phyloP scores from a whole-genome alignment of 208 protist genomes.

The Crithidia bombi region DNA sequence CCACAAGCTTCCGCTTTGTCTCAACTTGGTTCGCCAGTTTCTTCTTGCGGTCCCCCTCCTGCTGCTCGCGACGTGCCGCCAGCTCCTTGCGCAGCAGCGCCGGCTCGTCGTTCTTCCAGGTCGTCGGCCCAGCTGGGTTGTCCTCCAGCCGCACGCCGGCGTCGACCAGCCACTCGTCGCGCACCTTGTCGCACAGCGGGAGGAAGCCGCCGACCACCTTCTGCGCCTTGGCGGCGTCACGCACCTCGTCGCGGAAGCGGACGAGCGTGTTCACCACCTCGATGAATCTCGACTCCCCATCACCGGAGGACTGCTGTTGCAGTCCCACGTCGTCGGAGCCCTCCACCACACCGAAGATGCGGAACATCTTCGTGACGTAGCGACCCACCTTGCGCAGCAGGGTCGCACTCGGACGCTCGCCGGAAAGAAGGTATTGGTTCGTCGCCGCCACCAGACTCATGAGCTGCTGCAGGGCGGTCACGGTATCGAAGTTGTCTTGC shows the following conservation, averaged over 20 bases:
- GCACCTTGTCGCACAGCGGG: constrained; percentile 73
- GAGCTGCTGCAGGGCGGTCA: constrained; percentile 69
- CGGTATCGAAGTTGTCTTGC: constrained; percentile 96
- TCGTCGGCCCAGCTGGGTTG: constrained; percentile 63
- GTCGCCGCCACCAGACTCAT: constrained; percentile 72
- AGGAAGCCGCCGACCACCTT: constrained; percentile 58
- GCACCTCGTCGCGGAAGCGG: constrained; percentile 77
- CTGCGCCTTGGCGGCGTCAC: constrained; percentile 53
- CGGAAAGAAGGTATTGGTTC: constrained; percentile 87
- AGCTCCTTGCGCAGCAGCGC: constrained; percentile 59
- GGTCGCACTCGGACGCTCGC: constrained; percentile 46
- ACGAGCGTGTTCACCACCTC: constrained; percentile 73
- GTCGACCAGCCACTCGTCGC: constrained; percentile 79
- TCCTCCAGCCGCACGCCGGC: constrained; percentile 88
- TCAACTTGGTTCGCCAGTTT: constrained; percentile 72
- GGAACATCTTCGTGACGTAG: constrained; percentile 93
- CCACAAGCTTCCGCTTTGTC: constrained; percentile 63
- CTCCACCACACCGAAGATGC: constrained; percentile 92
- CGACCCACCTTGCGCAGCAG: constrained; percentile 78
- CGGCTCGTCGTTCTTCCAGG: constrained; percentile 83
- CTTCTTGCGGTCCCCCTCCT: constrained; percentile 39
- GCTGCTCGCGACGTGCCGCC: constrained; percentile 45
- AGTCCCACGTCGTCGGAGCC: constrained; percentile 77
- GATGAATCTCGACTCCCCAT: constrained; percentile 40
- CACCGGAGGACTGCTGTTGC: constrained; percentile 31